Conservation (phyloP, 805 yeast genomes). For the Saccharomycopsis sp. region DNA sequence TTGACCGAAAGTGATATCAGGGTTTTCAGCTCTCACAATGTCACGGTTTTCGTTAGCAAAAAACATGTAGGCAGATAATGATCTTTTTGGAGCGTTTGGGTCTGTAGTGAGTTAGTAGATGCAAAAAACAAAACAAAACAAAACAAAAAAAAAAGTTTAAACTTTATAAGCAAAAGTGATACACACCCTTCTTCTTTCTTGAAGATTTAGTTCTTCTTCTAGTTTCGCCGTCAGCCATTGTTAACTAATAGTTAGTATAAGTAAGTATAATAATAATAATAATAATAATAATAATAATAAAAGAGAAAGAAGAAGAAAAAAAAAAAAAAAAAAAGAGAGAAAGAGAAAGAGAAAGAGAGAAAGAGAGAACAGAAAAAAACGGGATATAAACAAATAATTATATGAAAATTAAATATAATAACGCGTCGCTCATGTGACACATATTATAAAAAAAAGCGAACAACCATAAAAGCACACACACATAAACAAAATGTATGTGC, state of each 20-base stretch:
- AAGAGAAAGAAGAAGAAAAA: constrained; percentile 8
- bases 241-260: constrained; percentile 2
- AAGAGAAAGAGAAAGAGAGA: constrained; percentile 1
- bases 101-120: constrained; percentile 33
- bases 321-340: constrained; percentile 8
- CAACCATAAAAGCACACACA: not conserved
- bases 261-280: constrained; percentile 5
- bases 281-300: not conserved
- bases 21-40: constrained; percentile 90
- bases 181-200: constrained; percentile 38
- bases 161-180: not conserved
- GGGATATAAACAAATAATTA: not conserved
- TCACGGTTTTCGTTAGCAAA: constrained; percentile 98
- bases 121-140: not conserved
- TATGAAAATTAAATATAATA: not conserved
- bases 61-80: constrained; percentile 97
- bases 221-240: constrained; percentile 35
- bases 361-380: constrained; percentile 2
- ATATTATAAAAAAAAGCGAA: not conserved
- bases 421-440: not conserved
- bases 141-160: not conserved
- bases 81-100: constrained; percentile 99
- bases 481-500: constrained; percentile 3
- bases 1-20: constrained; percentile 92
- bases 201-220: constrained; percentile 29